Evolutionary conservation across 1,284 basidiomycete genomes (phyloP), one percentile per base, ranked within the genome.

Genomic region (Cutaneotrichosporon sp.): DNA sequence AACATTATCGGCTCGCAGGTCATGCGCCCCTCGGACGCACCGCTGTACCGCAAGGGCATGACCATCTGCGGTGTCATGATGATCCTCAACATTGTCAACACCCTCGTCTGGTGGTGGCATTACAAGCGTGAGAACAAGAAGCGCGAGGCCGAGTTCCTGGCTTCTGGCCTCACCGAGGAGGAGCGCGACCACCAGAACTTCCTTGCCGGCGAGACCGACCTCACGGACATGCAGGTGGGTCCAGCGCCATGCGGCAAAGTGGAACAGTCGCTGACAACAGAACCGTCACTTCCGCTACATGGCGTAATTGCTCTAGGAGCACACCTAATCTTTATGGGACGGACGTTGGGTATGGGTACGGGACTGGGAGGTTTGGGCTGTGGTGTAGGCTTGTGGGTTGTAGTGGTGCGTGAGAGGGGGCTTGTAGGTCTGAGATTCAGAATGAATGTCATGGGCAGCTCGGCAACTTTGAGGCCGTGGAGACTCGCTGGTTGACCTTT

Each of bases 151-250:
- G 70, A 60, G 31, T 66, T 64, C 38, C 14, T 20, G 4, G 56
- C 33, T 31, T 52, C 42, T 7, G 72, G 72, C 6, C 38, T 73
- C 38, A 56, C 61, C 8, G 58, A 62, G 60, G 69, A 70, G 52
- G 67, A 72, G 60, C 57, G 63, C n/a, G 58, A 64, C n/a, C 56
- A 66, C 52, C 65, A 55, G 25, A 67, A 63, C 61, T 67, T 69
- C 49, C 11, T 71, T n/a, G 62, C 62, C 2, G 70, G 70, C 16
- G 72, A 73, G 59, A 63, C 56, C n/a, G 72, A 72, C 54, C 46
- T 71, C 13, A 73, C 70, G 20, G 72, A 73, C 24, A 52, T 54
- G 24, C 27, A 54, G 34, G 34, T 36, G 34, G 13, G 34, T 36
- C 16, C 9, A n/a, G n/a, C n/a, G n/a, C n/a, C 29, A 29, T 29